Evolutionary conservation across 768 basidiomycete genomes (phyloP).

Genomic region (Boletus vinaceobasis): DNA sequence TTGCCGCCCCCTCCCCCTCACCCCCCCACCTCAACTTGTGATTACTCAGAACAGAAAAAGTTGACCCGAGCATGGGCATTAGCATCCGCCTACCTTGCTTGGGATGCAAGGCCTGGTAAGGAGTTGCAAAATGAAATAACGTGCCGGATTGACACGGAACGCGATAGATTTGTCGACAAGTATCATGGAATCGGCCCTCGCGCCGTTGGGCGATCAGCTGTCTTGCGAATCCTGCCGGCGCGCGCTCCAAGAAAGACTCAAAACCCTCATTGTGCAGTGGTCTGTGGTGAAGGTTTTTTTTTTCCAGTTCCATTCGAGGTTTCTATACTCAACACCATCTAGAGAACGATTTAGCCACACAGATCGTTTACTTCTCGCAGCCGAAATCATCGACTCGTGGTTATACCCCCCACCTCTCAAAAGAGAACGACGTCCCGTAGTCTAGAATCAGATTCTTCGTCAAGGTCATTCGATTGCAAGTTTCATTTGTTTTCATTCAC

Average conservation of each 20-base stretch:
- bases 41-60: conserved; percentile 75
- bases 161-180: conserved; percentile 65
- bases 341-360: conserved; percentile 54
- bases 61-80: conserved; percentile 79
- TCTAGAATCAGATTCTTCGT: not conserved
- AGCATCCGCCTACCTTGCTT: conserved; percentile 77
- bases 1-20: conserved; percentile 74
- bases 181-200: conserved; percentile 68
- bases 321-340: conserved; percentile 9
- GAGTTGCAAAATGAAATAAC: not conserved
- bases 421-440: not conserved
- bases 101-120: conserved; percentile 79
- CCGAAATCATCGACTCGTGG: not conserved
- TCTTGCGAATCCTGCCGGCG: conserved; percentile 66
- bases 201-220: conserved; percentile 66
- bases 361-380: not conserved
- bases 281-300: conserved; percentile 64
- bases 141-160: conserved; percentile 1
- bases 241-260: conserved; percentile 62
- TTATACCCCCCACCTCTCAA: conserved; percentile 1
- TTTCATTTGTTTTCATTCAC: not conserved
- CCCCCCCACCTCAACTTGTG: conserved; percentile 63
- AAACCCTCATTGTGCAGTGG: conserved; percentile 70
- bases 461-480: not conserved
- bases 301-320: not conserved